Percentiles rank a stretch among this genome's conserved stretches.
Evolutionary conservation across 2,329 filamentous ascomycete genomes (phyloP).

Genomic region (Paecilomyces formosus): DNA sequence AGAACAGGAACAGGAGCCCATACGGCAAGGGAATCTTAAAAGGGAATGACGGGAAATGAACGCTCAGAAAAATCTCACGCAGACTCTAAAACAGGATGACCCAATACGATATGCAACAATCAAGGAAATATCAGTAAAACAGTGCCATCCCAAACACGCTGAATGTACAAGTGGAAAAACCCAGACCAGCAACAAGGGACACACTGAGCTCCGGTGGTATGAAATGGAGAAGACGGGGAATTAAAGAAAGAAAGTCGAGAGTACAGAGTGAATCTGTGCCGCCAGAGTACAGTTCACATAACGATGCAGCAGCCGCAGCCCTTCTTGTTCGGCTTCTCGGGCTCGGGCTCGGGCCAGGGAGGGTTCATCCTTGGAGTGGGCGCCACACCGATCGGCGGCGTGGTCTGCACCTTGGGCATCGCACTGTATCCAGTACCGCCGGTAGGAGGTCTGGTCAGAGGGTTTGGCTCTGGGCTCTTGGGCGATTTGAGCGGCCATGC

Average conservation of each 20-base stretch:
- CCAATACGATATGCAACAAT: background rate
- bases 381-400: constrained; percentile 24
- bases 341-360: constrained; percentile 47
- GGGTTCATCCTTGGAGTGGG: constrained; percentile 34
- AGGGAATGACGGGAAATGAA: constrained; percentile 3
- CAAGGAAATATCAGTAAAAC: constrained; percentile 1
- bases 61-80: background rate
- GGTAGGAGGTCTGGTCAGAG: constrained; percentile 27
- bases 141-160: background rate
- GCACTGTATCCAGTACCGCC: constrained; percentile 43
- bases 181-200: background rate
- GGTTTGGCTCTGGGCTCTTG: constrained; percentile 24
- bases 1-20: background rate
- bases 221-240: background rate
- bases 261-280: constrained; percentile 9
- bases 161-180: background rate
- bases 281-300: constrained; percentile 49
- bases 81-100: background rate
- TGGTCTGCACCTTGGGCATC: constrained; percentile 40
- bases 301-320: constrained; percentile 66
- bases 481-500: constrained; percentile 21
- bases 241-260: background rate
- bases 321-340: constrained; percentile 41
- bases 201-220: background rate
- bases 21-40: constrained; percentile 2